These are phyloP conservation scores for Micractinium conductrix DNA, from an alignment of 139 green algal genomes.

Conservation along the genomic window DNA sequence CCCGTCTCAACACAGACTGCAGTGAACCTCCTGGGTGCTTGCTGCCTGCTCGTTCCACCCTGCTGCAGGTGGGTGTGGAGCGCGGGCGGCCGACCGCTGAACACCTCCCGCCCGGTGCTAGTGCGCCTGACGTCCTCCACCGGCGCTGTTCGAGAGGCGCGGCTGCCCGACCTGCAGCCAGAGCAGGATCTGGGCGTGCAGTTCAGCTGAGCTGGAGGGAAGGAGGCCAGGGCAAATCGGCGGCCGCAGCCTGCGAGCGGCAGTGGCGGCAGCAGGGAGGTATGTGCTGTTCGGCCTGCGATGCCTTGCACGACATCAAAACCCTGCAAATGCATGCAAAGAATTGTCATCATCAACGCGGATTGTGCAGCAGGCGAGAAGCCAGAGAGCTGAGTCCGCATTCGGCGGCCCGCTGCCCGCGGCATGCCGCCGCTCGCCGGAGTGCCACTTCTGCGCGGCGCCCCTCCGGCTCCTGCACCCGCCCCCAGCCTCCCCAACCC, in stretches of 20 bases:
- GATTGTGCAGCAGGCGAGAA: neutral
- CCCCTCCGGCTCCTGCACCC: neutral
- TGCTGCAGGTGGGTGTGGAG: conserved; percentile 10
- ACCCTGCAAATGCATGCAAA: no score
- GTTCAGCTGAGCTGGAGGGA: neutral
- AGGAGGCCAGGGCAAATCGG: no score
- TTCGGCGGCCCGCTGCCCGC: neutral
- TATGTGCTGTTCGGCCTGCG: no score
- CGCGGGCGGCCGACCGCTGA: neutral
- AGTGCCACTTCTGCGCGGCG: neutral
- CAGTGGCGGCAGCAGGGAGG: neutral
- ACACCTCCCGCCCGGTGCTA: neutral
- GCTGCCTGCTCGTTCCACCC: no score
- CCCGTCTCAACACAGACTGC: no score
- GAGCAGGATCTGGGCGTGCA: neutral
- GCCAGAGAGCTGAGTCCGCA: neutral
- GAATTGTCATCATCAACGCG: no score
- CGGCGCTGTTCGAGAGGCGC: neutral
- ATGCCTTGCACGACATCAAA: no score
- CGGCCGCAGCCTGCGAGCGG: no score
- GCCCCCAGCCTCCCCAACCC: neutral
- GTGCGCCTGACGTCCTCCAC: neutral
- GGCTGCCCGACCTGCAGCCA: neutral
- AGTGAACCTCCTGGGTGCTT: no score
- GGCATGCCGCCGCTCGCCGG: neutral